A percentile compares a stretch with the other conserved stretches of the same genome.
Evolutionary conservation across 2,329 filamentous ascomycete species (phyloP).

Genomic region (Xylariaceae sp.): DNA sequence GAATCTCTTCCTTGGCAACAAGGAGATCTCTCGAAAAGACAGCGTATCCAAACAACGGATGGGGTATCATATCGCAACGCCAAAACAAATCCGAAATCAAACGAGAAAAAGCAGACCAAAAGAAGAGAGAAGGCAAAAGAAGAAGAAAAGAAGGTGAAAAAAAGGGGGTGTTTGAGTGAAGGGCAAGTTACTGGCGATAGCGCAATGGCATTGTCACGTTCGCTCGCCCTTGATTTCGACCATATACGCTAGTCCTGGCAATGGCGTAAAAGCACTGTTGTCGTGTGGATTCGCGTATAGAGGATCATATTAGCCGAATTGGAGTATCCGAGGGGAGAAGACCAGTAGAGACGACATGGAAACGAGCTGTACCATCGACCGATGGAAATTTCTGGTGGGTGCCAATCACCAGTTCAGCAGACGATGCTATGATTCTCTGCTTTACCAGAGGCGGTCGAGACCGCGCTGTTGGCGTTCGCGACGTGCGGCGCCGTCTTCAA

Average conservation of each 20-base stretch:
- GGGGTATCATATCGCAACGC: slow-evolving; percentile 48
- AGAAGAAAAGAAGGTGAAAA: slow-evolving; percentile 6
- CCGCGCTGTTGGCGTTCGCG: slow-evolving; percentile 55
- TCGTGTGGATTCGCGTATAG: slow-evolving; percentile 31
- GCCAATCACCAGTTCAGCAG: background rate
- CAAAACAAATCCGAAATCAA: slow-evolving; percentile 19
- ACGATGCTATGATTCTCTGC: slow-evolving; percentile 27
- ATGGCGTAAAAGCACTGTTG: slow-evolving; percentile 39
- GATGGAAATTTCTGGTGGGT: slow-evolving; percentile 22
- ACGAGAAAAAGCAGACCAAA: slow-evolving; percentile 4
- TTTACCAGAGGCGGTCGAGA: slow-evolving; percentile 42
- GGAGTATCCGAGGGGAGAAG: background rate
- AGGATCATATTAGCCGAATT: slow-evolving; percentile 23
- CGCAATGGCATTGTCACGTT: slow-evolving; percentile 38
- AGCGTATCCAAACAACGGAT: slow-evolving; percentile 49
- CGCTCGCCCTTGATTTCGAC: slow-evolving; percentile 17
- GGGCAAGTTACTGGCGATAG: slow-evolving; percentile 32
- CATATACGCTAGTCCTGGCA: slow-evolving; percentile 30
- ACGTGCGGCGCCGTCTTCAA: slow-evolving; percentile 56
- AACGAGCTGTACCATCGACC: slow-evolving; percentile 32
- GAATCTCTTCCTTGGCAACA: slow-evolving; percentile 14
- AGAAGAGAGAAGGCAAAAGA: slow-evolving; percentile 10
- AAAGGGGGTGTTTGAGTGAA: slow-evolving; percentile 21
- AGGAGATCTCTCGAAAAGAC: slow-evolving; percentile 37
- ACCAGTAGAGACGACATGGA: slow-evolving; percentile 6